Evolutionary conservation across 2,329 filamentous ascomycete genomes (phyloP), one percentile per base, ranked within the genome.

Genomic region (Fusarium equiseti): DNA sequence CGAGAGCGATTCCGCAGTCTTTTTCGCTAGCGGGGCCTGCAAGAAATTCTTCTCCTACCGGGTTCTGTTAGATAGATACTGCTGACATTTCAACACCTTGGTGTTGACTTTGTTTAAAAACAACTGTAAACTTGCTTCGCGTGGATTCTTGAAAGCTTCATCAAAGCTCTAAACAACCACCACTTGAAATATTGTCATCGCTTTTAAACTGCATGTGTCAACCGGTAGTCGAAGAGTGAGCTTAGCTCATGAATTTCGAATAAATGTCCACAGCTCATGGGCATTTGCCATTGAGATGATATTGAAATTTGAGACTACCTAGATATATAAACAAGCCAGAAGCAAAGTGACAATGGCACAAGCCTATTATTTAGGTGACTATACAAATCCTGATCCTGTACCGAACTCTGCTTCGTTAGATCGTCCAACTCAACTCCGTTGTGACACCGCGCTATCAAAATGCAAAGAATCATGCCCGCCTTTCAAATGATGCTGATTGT

Each of bases 11-110:
- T 75, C 78, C 80, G 90, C 92, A 93, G 92, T 91, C 92, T 92
- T 93, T 94, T 97, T 94, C 95, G 95, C 95, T 98, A 98, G 92
- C 94, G 89, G 92, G 91, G 91, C 92, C 93, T 94, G 92, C 88
- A 74, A 73, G 78, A 72, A 67, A 62, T 60, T 66, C 71, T 74
- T 80, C 83, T 81, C 79, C 82, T 81, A 89, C 93, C 92, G 91
- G 92, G 87, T 89, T 91, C 91, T 87, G 94, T 95, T 97, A 97
- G 94, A 97, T 97, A 97, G 94, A 89, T 89, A 89, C 90, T 94
- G 93, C 91, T 87, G 81, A 97, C 93, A 97, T 75, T 22, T 26
- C 46, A 16, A 55, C 15, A 32, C 40, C 12, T 44, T 24, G 10
- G 31, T 44, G 51, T 44, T 38, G 40, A 42, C 38, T 52, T 40